A percentile compares a stretch with the other conserved stretches of the same genome.
Conservation (phyloP, 495 filamentous ascomycete genomes). For the Lepraria neglecta region DNA sequence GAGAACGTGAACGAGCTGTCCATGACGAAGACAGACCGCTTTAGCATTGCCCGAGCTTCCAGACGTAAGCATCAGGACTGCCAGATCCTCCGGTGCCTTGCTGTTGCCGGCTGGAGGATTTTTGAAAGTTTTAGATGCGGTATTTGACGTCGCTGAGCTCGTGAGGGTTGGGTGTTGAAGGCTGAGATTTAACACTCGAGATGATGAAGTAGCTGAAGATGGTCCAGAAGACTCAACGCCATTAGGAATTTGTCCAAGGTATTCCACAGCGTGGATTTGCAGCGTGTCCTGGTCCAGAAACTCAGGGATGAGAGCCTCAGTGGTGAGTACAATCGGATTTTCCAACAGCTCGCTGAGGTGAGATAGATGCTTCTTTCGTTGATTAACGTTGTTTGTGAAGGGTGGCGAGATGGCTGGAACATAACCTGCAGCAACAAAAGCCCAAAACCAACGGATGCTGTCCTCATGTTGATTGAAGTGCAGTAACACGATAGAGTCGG, state of each 20-base stretch:
- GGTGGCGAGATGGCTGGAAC: slow-evolving; percentile 39
- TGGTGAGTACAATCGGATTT: slow-evolving; percentile 23
- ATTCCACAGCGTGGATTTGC: background rate
- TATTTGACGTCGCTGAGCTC: background rate
- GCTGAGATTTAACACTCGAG: no score
- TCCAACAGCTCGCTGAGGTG: slow-evolving; percentile 25
- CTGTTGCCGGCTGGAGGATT: background rate
- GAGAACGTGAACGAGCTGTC: background rate
- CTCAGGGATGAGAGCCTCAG: slow-evolving; percentile 9
- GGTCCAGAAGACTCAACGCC: background rate
- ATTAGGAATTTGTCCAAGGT: background rate
- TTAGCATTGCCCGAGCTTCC: background rate
- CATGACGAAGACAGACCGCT: background rate
- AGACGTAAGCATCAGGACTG: slow-evolving; percentile 6
- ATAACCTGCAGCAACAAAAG: slow-evolving; percentile 35
- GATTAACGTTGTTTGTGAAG: slow-evolving; percentile 31
- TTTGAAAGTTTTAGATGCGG: no score
- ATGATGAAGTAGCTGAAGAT: no score
- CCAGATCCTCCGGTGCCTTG: background rate
- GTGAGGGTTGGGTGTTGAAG: no score
- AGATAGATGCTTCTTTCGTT: slow-evolving; percentile 33
- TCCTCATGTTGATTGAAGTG: slow-evolving; percentile 39
- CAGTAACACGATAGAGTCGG: slow-evolving; percentile 29
- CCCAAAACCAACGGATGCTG: slow-evolving; percentile 43
- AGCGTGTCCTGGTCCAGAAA: background rate